Base-by-base conservation (phyloP, 257 asterid species). In the Solanum lycopersicoides region DNA sequence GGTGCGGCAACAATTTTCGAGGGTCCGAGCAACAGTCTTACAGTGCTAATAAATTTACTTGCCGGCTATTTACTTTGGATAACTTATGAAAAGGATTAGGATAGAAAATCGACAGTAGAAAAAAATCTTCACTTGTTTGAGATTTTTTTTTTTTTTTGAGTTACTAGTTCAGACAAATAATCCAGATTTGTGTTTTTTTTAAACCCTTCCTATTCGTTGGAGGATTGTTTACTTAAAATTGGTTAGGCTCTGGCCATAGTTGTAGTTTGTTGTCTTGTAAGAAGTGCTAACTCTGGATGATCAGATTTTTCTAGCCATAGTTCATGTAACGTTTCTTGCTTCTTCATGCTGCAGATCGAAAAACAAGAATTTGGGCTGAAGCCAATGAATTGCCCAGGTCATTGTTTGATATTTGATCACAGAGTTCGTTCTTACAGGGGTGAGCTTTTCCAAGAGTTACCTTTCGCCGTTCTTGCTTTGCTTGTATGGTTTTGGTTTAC, bases 371-470 rank as follows among this genome's bases (percentile, higher is more conserved):
- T 96, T 88, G 99, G 99, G 79, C 95, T 97, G 89, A 96, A 97
- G 94, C 99, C 99, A 83, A 97, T 97, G 99, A 97, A 97, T 89
- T 97, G 99, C 90, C 99, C 99, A 28, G 99, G 99, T 86, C 99
- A 97, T 88, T 97, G 99, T 90, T 93, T 97, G 90, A 96, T 97
- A 80, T 97, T 97, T 91, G 98, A 94, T 90, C 96, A 95, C 89
- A 93, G 98, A 92, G 97, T 95, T 91, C 98, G 99, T 82, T 97
- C 99, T 34, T 97, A 97, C 90, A 91, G 99, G 91, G 99, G 99
- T 97, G 82, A 90, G 92, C 80, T 84, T 42, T 87, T 73, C 32
- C 37, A 41, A 34, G 4, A 50, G 82, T 87, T 59, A 50, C 39
- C 47, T 83, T 83, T 59, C 5, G 14, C 68, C 65, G 20, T 85